Base-by-base conservation (phyloP, 306 rosid genomes). In the Trifolium fragiferum region DNA sequence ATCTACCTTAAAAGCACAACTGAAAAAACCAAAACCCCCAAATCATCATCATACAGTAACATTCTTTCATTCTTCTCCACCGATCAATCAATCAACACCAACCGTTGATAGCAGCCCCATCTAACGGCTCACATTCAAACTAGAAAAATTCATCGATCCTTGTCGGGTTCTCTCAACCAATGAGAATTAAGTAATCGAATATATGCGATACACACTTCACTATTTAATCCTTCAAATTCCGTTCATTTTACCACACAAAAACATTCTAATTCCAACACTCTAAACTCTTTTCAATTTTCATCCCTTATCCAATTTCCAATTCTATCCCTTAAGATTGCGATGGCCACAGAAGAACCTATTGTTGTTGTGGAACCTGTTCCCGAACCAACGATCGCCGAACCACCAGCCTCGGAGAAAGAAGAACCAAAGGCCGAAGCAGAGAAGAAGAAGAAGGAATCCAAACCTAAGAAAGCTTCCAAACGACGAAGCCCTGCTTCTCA, bases 1-100 rank as follows among this genome's bases (percentile, higher is more conserved):
- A 84, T 87, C 70, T 12, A 76, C 87, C 82, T 75, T 72, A 90
- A 82, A 94, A 94, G 82, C 95, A 94, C 97, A 88, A 81, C 86
- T 13, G 82, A 67, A 55, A 69, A 65, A 73, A 49, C 44, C 59
- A 7, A 43, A 47, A 58, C 11, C 76, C 70, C 37, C 10, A 61
- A 41, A 32, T 4, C 68, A 4, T 30, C 33, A 30, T 30, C 33
- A 25, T 25, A 19, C 40, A 54, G 3, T 55, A 14, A 14, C 66
- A 69, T 20, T 55, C 30, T 7, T 20, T 54, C 25, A n/a, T 73
- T 35, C 9, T 75, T 6, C 66, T 53, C 69, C 85, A 75, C 21
- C 10, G 38, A 27, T 47, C 76, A 68, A 14, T 21, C 63, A 25
- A 25, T 25, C 2, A 20, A 18, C 50, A 2, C 3, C 8, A 79